Evolutionary conservation across 2,329 filamentous ascomycete genomes (phyloP).

Genomic region (Tricladium varicosporioides): DNA sequence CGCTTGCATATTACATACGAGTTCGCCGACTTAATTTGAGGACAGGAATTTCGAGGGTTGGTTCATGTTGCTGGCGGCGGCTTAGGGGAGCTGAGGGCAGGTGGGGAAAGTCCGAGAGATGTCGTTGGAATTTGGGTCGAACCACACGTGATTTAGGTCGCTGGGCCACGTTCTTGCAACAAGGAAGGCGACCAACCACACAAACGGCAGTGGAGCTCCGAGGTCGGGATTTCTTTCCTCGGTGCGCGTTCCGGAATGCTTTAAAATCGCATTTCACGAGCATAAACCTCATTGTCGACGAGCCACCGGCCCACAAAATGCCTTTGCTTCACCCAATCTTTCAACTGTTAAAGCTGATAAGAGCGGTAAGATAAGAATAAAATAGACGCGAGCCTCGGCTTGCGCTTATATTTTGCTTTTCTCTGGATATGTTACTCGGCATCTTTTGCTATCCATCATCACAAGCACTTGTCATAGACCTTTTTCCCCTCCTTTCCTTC

Average conservation of each 20-base stretch:
- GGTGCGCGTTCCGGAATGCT: not conserved
- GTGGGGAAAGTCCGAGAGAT: no score
- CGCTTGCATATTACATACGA: no score
- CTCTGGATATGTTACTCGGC: constrained; percentile 12
- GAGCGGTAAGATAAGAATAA: constrained; percentile 1
- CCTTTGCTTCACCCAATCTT: not conserved
- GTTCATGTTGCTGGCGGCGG: no score
- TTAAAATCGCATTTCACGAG: not conserved
- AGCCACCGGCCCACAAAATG: not conserved
- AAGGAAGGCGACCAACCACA: not conserved
- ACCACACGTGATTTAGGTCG: no score
- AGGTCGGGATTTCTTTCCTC: not conserved
- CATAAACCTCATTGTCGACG: not conserved
- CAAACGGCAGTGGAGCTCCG: not conserved
- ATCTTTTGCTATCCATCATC: constrained; percentile 7
- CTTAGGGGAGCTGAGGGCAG: no score
- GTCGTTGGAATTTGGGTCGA: no score
- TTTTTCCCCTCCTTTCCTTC: constrained; percentile 5
- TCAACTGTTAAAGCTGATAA: not conserved
- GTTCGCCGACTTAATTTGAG: no score
- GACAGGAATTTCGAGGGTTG: no score
- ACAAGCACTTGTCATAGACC: constrained; percentile 3
- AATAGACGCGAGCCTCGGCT: constrained; percentile 25
- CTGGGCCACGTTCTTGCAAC: not conserved
- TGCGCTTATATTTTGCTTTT: constrained; percentile 9